Base-by-base conservation (phyloP, 1,139 yeast genomes). In the Meyerozyma carpophila region DNA sequence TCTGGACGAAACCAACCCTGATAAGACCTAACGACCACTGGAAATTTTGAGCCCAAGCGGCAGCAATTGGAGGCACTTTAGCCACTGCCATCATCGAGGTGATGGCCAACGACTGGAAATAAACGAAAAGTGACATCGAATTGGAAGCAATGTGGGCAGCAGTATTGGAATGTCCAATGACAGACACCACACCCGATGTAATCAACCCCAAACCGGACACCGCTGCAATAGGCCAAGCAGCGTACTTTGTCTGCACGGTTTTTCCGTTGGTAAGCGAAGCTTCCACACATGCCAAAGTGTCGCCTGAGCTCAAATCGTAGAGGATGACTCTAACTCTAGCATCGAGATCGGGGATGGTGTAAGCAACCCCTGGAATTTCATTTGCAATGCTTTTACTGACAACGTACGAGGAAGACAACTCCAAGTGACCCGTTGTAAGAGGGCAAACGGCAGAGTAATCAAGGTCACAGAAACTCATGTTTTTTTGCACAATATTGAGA, bases 41-140 rank as follows among this genome's bases (percentile, higher is more conserved):
- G 71, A 93, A 93, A 68, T 93, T 93, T 63, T 93, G 96, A 32
- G 95, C 84, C 99, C 99, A 93, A 4, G 98, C 94, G 2, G 96
- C 93, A 8, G 98, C 98, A 51, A 93, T 89, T 5, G 98, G 98
- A 8, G 98, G 98, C 24, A 89, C 87, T 49, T 82, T 75, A 18
- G 90, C 79, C 34, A 93, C 98, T 41, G 95, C 97, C 93, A 91
- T 85, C 96, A 93, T 90, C 25, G 96, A 80, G 21, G 94, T 85
- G 51, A 93, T 84, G 27, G 98, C 97, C 55, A 93, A 76, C 45
- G 89, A 81, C 69, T 93, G 99, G 77, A 93, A 93, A 66, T 93
- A 94, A 47, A 90, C 80, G 67, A 93, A 93, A 50, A 93, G 73
- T 1, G 97, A 88, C 66, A 93, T 86, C 21, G 96, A 84, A 67